Evolutionary conservation across 805 yeast genomes (phyloP).

Genomic region (Candida coquimbonensis): DNA sequence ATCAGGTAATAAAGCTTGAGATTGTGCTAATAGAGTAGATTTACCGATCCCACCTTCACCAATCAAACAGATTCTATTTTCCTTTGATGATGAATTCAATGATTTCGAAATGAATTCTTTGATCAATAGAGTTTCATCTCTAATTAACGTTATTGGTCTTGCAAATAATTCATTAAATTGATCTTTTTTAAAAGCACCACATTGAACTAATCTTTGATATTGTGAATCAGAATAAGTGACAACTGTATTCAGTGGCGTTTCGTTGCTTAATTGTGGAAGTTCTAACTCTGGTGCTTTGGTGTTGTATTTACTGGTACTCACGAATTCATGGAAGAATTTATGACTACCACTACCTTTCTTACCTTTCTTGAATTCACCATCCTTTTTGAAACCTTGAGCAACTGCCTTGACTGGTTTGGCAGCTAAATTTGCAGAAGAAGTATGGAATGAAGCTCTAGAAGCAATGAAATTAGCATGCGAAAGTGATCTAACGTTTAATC

Average conservation of each 20-base stretch:
- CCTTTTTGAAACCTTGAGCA: slow-evolving; percentile 14
- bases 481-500: background rate
- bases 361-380: slow-evolving; percentile 7
- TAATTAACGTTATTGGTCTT: slow-evolving; percentile 52
- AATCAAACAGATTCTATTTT: slow-evolving; percentile 47
- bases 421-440: slow-evolving; percentile 1
- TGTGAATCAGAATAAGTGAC: slow-evolving; percentile 33
- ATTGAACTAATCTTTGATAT: slow-evolving; percentile 36
- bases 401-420: slow-evolving; percentile 11
- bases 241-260: slow-evolving; percentile 23
- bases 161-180: slow-evolving; percentile 64
- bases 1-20: slow-evolving; percentile 47
- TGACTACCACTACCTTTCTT: slow-evolving; percentile 23
- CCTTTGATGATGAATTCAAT: slow-evolving; percentile 24
- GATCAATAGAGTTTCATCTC: slow-evolving; percentile 38
- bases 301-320: slow-evolving; percentile 24
- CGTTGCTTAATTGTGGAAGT: slow-evolving; percentile 18
- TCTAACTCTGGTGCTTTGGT: slow-evolving; percentile 18
- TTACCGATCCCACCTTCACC: slow-evolving; percentile 81
- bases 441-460: slow-evolving; percentile 7
- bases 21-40: slow-evolving; percentile 63
- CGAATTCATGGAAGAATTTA: slow-evolving; percentile 28
- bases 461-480: background rate
- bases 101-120: slow-evolving; percentile 33
- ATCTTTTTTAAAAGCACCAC: slow-evolving; percentile 60